A percentile compares a stretch with the other conserved stretches of the same genome.
These are phyloP conservation scores for Aspergillus fischeri DNA, from an alignment of 2,329 filamentous ascomycete species.

Conservation along the genomic window DNA sequence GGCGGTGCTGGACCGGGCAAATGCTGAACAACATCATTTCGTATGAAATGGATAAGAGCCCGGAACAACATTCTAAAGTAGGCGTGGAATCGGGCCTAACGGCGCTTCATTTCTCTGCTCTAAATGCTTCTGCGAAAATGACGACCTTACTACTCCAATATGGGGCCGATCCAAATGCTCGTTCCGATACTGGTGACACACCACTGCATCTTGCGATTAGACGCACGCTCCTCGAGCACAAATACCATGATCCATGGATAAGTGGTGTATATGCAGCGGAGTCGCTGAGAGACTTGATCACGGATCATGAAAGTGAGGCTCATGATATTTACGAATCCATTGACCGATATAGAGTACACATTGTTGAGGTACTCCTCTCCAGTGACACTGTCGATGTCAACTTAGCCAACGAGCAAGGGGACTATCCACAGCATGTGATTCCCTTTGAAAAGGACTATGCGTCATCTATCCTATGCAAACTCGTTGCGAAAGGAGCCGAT, in stretches of 20 bases:
- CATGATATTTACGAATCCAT: slow-evolving; percentile 10
- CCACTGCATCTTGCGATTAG: slow-evolving; percentile 15
- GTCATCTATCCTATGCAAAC: slow-evolving; percentile 7
- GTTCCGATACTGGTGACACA: slow-evolving; percentile 11
- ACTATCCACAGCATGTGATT: slow-evolving; percentile 14
- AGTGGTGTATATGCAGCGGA: slow-evolving; percentile 10
- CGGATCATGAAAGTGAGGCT: slow-evolving; percentile 6
- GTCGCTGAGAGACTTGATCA: slow-evolving; percentile 7
- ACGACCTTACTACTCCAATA: slow-evolving; percentile 8
- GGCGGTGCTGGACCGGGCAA: slow-evolving; percentile 4
- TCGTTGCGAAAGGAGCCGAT: slow-evolving; percentile 12
- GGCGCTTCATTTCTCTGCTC: slow-evolving; percentile 14
- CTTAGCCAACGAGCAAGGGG: slow-evolving; percentile 9
- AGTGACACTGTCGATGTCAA: slow-evolving; percentile 11
- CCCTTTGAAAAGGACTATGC: slow-evolving; percentile 6
- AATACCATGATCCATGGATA: slow-evolving; percentile 11
- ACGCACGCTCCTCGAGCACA: slow-evolving; percentile 5
- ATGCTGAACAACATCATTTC: slow-evolving; percentile 1
- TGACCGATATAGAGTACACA: slow-evolving; percentile 3
- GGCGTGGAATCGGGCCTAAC: slow-evolving; percentile 8
- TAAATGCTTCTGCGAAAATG: slow-evolving; percentile 11
- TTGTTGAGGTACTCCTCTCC: slow-evolving; percentile 10
- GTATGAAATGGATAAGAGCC: not conserved
- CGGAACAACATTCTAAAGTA: not conserved
- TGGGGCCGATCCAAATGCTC: slow-evolving; percentile 12